Conservation (phyloP, 1,284 basidiomycete species). For the Naganishia liquefaciens region DNA sequence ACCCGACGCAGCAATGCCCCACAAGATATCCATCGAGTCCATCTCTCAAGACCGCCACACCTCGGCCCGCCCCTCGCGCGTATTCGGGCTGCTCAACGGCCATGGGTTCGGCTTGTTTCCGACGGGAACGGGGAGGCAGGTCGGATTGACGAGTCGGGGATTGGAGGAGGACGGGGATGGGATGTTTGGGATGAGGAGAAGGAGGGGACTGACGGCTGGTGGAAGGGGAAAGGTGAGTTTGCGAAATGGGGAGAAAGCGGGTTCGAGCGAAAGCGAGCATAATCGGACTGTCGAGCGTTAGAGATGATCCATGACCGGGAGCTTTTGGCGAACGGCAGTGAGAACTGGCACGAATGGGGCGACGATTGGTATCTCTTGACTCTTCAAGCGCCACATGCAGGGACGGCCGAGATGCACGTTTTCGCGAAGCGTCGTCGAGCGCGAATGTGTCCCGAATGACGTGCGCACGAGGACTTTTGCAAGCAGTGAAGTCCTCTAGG, state of each 20-base stretch:
- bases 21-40: conserved; percentile 25
- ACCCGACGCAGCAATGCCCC: background rate
- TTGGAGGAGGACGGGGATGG: conserved; percentile 21
- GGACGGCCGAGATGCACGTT: background rate
- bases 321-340: background rate
- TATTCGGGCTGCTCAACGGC: conserved; percentile 26
- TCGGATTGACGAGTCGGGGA: background rate
- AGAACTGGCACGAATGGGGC: background rate
- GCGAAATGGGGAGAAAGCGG: background rate
- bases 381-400: background rate
- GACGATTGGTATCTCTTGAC: background rate
- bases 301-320: background rate
- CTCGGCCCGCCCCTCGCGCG: conserved; percentile 1
- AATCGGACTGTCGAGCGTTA: too few relatives aligned
- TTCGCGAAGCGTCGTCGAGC: background rate
- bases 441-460: too few relatives aligned
- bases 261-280: too few relatives aligned
- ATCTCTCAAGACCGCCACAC: conserved; percentile 22
- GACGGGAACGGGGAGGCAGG: conserved; percentile 2
- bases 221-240: background rate
- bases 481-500: too few relatives aligned
- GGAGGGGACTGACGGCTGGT: conserved; percentile 2
- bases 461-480: too few relatives aligned
- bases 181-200: conserved; percentile 2
- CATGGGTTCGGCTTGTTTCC: conserved; percentile 26